Percentiles rank a stretch among this genome's conserved stretches.
These are phyloP conservation scores for Falciphora oryzae DNA, from an alignment of 2,329 filamentous ascomycete species.

Conservation along the genomic window DNA sequence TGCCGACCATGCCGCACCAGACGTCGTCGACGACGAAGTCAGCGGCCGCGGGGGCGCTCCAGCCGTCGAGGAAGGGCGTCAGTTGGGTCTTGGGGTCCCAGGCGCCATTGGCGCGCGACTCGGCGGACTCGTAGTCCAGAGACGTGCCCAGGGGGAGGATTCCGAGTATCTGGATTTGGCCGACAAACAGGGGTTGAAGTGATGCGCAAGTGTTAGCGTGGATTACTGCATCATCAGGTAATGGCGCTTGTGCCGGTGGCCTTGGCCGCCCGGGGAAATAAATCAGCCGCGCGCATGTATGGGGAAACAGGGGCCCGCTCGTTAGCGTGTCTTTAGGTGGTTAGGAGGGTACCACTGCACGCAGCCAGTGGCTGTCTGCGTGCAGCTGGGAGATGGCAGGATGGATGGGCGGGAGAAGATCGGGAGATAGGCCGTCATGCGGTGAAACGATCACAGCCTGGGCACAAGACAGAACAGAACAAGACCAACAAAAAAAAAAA, in stretches of 20 bases:
- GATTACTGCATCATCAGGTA: neutral
- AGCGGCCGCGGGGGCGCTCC: conserved; percentile 33
- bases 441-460: neutral
- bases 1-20: conserved; percentile 39
- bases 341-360: too few relatives aligned
- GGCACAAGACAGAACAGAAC: too few relatives aligned
- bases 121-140: conserved; percentile 43
- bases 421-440: neutral
- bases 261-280: too few relatives aligned
- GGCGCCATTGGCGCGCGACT: conserved; percentile 37
- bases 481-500: neutral
- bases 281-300: too few relatives aligned
- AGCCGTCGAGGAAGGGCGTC: conserved; percentile 35
- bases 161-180: conserved; percentile 33
- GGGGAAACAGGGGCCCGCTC: too few relatives aligned
- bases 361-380: neutral
- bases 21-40: conserved; percentile 42
- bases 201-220: neutral
- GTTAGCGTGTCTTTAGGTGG: neutral
- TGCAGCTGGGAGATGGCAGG: neutral
- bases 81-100: conserved; percentile 41
- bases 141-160: conserved; percentile 40
- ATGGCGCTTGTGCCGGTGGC: neutral
- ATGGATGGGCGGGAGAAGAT: neutral
- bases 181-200: neutral